phyloP scores from a whole-genome alignment of 345 rosid genomes.

The Eucalyptus globulus region DNA sequence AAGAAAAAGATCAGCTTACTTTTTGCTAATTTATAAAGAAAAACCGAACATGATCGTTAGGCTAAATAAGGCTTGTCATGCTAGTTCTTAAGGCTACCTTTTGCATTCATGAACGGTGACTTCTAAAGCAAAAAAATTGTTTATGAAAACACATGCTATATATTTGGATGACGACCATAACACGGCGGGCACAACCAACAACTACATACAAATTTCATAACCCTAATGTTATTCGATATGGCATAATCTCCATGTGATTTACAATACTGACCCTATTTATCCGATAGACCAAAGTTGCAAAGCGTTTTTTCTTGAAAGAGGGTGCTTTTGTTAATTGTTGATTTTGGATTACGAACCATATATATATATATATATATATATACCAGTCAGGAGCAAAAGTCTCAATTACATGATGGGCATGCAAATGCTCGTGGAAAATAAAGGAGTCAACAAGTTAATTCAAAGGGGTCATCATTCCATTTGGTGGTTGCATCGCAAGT shows the following conservation, averaged over 20 bases:
- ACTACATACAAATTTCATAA: background rate
- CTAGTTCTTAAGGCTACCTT: background rate
- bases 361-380: background rate
- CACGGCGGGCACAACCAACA: background rate
- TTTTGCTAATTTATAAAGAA: background rate
- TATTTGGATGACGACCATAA: background rate
- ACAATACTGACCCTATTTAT: background rate
- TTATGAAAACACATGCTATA: background rate
- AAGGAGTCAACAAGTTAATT: background rate
- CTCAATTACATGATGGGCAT: background rate
- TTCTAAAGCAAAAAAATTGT: background rate
- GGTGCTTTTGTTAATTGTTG: background rate
- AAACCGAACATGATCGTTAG: background rate
- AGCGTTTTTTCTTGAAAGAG: background rate
- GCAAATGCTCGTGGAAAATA: background rate
- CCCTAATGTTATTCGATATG: background rate
- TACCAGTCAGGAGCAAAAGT: background rate
- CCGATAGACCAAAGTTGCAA: background rate
- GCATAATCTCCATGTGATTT: background rate
- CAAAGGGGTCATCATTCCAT: background rate
- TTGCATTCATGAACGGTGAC: background rate
- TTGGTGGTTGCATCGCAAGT: background rate
- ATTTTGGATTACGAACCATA: background rate
- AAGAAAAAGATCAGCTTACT: background rate
- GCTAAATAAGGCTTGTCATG: background rate